Conservation (phyloP, 2,329 filamentous ascomycete genomes). For the Emmonsiellopsis sp. region DNA sequence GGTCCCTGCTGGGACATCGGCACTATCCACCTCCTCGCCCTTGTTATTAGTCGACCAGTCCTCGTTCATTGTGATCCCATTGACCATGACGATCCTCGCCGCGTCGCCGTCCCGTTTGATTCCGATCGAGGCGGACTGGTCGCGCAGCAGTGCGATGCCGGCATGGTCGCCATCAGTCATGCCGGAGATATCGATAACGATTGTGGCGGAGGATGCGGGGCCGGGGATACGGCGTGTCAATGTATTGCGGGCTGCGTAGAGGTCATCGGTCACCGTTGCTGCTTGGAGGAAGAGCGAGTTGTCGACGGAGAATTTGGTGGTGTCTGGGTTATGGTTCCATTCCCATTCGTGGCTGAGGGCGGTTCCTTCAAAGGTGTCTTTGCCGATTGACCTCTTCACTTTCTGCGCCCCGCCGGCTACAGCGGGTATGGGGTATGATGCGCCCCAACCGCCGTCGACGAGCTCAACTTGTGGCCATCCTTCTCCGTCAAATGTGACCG, state of each 20-base stretch:
- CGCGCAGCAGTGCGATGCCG: slow-evolving; percentile 46
- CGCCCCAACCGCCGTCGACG: slow-evolving; percentile 41
- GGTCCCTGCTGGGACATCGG: slow-evolving; percentile 9
- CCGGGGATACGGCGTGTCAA: slow-evolving; percentile 35
- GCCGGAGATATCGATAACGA: slow-evolving; percentile 40
- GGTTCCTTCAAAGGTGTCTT: slow-evolving; percentile 39
- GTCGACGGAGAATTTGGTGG: slow-evolving; percentile 35
- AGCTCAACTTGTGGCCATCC: slow-evolving; percentile 43
- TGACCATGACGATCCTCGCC: slow-evolving; percentile 26
- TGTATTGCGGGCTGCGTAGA: slow-evolving; percentile 36
- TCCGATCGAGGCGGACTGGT: slow-evolving; percentile 46
- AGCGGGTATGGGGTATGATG: slow-evolving; percentile 32
- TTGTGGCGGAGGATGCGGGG: slow-evolving; percentile 38
- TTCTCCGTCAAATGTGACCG: slow-evolving; percentile 44
- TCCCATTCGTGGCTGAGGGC: slow-evolving; percentile 44
- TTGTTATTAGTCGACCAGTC: slow-evolving; percentile 25
- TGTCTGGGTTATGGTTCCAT: slow-evolving; percentile 56
- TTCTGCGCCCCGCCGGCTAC: slow-evolving; percentile 2
- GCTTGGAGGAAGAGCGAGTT: slow-evolving; percentile 41
- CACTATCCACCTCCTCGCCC: slow-evolving; percentile 20
- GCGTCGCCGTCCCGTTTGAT: slow-evolving; percentile 31
- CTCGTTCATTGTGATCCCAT: slow-evolving; percentile 29
- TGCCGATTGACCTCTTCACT: slow-evolving; percentile 28
- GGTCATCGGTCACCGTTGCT: slow-evolving; percentile 44
- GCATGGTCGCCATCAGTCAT: slow-evolving; percentile 46